Evolutionary conservation across 345 rosid genomes (phyloP).

Genomic region (Turnera subulata): DNA sequence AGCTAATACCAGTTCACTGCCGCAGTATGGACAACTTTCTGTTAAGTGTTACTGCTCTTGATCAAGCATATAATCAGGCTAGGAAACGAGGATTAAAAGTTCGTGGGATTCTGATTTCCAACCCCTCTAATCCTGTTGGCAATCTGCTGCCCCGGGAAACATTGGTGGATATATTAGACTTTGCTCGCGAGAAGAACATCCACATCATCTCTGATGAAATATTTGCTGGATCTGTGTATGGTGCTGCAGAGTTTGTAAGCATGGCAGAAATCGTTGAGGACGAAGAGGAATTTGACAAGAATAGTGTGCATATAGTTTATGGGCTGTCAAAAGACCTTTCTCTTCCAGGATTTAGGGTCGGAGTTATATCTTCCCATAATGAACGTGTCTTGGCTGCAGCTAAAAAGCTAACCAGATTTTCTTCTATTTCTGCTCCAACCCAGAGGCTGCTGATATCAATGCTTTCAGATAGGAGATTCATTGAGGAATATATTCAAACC

Average conservation of each 20-base stretch:
- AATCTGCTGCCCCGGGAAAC: conserved; percentile 56
- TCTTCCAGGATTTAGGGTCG: conserved; percentile 78
- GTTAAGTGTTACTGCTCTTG: conserved; percentile 58
- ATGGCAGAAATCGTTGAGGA: conserved; percentile 62
- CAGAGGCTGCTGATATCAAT: conserved; percentile 70
- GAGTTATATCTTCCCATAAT: conserved; percentile 70
- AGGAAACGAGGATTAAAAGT: conserved; percentile 72
- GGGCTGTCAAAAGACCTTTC: conserved; percentile 90
- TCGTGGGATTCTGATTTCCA: conserved; percentile 71
- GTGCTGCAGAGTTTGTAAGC: conserved; percentile 75
- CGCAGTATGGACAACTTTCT: conserved; percentile 72
- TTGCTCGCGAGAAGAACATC: conserved; percentile 78
- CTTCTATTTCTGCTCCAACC: conserved; percentile 65
- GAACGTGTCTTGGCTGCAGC: conserved; percentile 63
- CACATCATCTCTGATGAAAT: conserved; percentile 89
- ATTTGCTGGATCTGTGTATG: conserved; percentile 70
- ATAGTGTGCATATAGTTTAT: conserved; percentile 75
- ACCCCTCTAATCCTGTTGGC: conserved; percentile 92
- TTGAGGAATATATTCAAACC: conserved; percentile 46
- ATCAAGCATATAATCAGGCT: conserved; percentile 82
- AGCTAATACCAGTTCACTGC: conserved; percentile 82
- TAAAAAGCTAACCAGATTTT: conserved; percentile 64
- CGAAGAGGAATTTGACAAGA: conserved; percentile 66
- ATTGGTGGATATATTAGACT: conserved; percentile 50
- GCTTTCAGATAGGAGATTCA: conserved; percentile 67